Evolutionary conservation across 768 basidiomycete genomes (phyloP), one percentile per base, ranked within the genome.

Genomic region (Psilocybe azurescens): DNA sequence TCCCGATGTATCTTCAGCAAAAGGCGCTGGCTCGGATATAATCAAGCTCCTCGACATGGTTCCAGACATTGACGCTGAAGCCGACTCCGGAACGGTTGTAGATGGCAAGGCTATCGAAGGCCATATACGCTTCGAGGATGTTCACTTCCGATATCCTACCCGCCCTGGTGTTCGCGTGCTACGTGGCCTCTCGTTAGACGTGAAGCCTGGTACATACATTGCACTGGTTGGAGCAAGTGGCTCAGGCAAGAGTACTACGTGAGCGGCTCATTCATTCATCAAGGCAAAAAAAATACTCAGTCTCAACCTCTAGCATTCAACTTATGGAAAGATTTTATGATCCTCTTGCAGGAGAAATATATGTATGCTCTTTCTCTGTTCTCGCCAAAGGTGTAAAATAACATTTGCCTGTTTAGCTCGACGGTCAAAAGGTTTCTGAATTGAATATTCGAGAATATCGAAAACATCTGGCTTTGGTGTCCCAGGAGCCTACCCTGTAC

Each of bases 61-160:
- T 3, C 89, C 91, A 7, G 87, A 89, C 63, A 92, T 94, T 48
- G 94, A 96, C 69, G 86, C 92, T 1, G 87, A 92, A 64, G 89
- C 88, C 0, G 72, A 78, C 3, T 83, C 81, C 49, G 91, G 91
- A 51, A 86, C 86, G 67, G 67, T 65, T 0, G 52, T 53, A 9
- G 52, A 53, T 16, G 65, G 87, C 10, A 66, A 75, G 9, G 73
- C 74, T n/a, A 79, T 82, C 24, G 67, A 74, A 29, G 90, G 91
- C 11, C 86, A 85, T 56, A 86, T 97, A 57, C 83, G 81, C 18
- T 85, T 97, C 65, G 88, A 94, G 73, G 81, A 89, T 62, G 83
- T 97, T 29, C 85, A 89, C 69, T 97, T 97, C 84, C 86, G 91
- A 16, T 97, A 97, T 74, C 94, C 95, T 0, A 91, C 91, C 6